Percentiles rank a stretch among this genome's conserved stretches.
phyloP scores from a whole-genome alignment of 164 flowering plant genomes.

The Chimonanthus salicifolius region DNA sequence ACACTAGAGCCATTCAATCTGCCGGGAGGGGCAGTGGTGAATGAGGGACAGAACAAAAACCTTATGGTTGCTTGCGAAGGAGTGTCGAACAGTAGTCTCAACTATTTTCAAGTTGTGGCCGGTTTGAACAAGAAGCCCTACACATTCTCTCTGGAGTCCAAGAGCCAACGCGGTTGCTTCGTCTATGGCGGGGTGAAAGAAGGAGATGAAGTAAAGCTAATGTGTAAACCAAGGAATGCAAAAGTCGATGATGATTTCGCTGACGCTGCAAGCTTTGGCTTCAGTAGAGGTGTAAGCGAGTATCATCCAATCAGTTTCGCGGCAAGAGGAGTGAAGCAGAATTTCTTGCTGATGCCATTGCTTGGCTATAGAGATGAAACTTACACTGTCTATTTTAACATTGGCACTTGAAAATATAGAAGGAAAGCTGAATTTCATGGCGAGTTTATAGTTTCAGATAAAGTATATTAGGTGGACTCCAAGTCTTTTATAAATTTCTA shows the following conservation, averaged over 20 bases:
- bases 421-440: background rate
- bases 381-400: conserved; percentile 67
- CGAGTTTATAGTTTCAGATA: too few species aligned
- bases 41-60: conserved; percentile 7
- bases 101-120: conserved; percentile 37
- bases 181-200: conserved; percentile 20
- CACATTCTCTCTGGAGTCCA: conserved; percentile 42
- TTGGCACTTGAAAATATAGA: conserved; percentile 8
- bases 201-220: conserved; percentile 30
- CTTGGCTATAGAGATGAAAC: conserved; percentile 66
- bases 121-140: conserved; percentile 50
- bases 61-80: conserved; percentile 1
- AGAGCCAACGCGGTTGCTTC: conserved; percentile 17
- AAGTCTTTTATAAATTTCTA: too few species aligned
- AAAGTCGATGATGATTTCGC: conserved; percentile 20
- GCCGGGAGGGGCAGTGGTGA: conserved; percentile 22
- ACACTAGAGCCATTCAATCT: conserved; percentile 29
- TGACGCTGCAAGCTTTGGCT: conserved; percentile 48
- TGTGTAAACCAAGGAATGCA: conserved; percentile 23
- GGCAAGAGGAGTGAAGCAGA: conserved; percentile 56
- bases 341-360: conserved; percentile 62
- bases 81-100: background rate
- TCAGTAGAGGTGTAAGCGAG: conserved; percentile 39
- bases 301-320: conserved; percentile 87
- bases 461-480: background rate